Conservation (phyloP, 805 yeast species). For the Candida fluviatilis region DNA sequence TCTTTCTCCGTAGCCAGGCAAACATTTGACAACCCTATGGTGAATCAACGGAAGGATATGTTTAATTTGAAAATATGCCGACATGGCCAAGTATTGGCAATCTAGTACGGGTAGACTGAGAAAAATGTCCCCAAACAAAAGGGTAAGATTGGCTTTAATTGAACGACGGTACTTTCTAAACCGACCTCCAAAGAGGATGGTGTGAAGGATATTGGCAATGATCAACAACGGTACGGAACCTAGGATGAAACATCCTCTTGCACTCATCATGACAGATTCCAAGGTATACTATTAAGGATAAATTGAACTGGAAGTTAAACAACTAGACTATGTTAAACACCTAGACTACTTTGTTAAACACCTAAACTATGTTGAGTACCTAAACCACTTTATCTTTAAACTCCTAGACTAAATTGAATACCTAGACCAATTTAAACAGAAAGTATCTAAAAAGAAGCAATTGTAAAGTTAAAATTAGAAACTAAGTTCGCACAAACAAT, state of each 20-base stretch:
- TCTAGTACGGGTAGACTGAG: neutral
- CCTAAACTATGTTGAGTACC: no score
- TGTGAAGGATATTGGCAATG: neutral
- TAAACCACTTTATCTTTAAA: no score
- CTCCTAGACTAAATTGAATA: no score
- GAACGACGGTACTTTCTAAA: neutral
- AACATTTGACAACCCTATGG: slow-evolving; percentile 7
- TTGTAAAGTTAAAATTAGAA: no score
- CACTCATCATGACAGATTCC: neutral
- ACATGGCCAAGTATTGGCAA: neutral
- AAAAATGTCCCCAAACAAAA: neutral
- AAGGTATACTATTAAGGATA: neutral
- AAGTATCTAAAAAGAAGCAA: no score
- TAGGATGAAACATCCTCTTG: slow-evolving; percentile 4
- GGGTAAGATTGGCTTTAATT: neutral
- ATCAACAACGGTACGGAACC: neutral
- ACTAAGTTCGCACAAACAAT: no score
- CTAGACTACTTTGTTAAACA: no score
- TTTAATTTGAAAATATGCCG: slow-evolving; percentile 6
- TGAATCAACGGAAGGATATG: slow-evolving; percentile 4
- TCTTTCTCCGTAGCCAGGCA: slow-evolving; percentile 9
- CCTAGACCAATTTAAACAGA: no score
- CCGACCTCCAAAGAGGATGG: neutral
- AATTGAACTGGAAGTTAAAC: no score
- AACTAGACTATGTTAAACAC: no score